Conservation (phyloP, 257 asterid species). For the Fraxinus americana region DNA sequence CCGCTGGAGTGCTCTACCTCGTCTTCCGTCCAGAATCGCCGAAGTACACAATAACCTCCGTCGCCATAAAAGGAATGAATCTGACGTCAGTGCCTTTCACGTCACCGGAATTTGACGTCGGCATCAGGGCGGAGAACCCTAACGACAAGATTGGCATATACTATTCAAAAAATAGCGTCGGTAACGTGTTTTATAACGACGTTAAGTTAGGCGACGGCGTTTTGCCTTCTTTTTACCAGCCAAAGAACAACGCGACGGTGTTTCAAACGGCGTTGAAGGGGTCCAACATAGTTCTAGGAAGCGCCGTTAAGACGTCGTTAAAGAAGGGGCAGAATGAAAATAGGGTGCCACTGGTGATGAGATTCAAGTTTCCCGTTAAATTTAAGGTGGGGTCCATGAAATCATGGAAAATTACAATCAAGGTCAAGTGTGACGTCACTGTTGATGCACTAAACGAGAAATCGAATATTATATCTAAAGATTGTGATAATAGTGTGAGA, state of each 20-base stretch:
- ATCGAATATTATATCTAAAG: conserved; percentile 50
- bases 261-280: conserved; percentile 46
- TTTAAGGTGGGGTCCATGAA: conserved; percentile 66
- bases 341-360: conserved; percentile 58
- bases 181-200: conserved; percentile 44
- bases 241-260: conserved; percentile 64
- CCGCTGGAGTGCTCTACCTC: conserved; percentile 75
- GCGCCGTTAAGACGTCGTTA: conserved; percentile 44
- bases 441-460: conserved; percentile 46
- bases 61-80: conserved; percentile 54
- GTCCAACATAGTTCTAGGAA: conserved; percentile 50
- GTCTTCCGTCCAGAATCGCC: conserved; percentile 73
- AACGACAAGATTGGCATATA: conserved; percentile 68
- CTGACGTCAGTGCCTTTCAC: conserved; percentile 49
- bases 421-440: conserved; percentile 66
- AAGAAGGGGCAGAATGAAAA: conserved; percentile 35
- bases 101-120: conserved; percentile 68
- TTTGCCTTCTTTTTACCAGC: conserved; percentile 69
- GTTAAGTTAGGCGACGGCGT: conserved; percentile 55
- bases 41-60: conserved; percentile 41
- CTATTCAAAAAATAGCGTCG: conserved; percentile 44
- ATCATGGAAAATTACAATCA: conserved; percentile 68
- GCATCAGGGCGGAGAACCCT: conserved; percentile 65
- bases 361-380: conserved; percentile 60
- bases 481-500: conserved; percentile 65